phyloP scores from a whole-genome alignment of 306 rosid genomes.

The Cyclanthera cordifolia region DNA sequence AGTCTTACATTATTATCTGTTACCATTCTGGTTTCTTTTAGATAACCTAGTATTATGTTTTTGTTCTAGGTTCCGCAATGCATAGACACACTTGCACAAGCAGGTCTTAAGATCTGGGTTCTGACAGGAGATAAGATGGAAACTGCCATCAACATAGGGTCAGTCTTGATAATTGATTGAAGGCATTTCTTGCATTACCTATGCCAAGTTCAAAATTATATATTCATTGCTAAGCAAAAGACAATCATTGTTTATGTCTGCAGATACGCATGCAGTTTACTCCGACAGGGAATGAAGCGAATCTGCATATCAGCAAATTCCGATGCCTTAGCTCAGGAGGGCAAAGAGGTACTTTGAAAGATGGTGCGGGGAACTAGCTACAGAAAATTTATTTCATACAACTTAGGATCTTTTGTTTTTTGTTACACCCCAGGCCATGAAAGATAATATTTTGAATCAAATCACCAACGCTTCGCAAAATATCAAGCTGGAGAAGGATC shows the following conservation, averaged over 20 bases:
- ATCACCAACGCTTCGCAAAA: conserved; percentile 69
- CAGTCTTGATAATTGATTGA: conserved; percentile 15
- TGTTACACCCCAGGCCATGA: conserved; percentile 50
- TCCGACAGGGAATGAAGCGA: conserved; percentile 97
- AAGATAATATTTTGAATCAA: conserved; percentile 69
- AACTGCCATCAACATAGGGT: conserved; percentile 99
- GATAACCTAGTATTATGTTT: conserved; percentile 7
- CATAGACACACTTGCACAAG: conserved; percentile 98
- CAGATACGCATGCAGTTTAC: conserved; percentile 96
- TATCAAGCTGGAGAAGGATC: conserved; percentile 90
- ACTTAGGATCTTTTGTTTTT: conserved; percentile 34
- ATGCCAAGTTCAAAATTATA: not conserved
- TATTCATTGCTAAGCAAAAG: not conserved
- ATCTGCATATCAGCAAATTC: conserved; percentile 47
- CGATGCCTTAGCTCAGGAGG: conserved; percentile 41
- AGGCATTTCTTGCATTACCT: not conserved
- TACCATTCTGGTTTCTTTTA: conserved; percentile 9
- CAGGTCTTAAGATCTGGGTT: conserved; percentile 98
- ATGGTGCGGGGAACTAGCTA: conserved; percentile 15
- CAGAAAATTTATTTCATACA: conserved; percentile 29
- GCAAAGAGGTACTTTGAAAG: conserved; percentile 67
- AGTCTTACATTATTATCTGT: not conserved
- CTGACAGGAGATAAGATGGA: conserved; percentile 99
- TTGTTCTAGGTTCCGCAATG: conserved; percentile 82
- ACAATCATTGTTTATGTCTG: not conserved